Base-by-base conservation (phyloP, 2,329 filamentous ascomycete genomes). In the Stemphylium vesicarium region DNA sequence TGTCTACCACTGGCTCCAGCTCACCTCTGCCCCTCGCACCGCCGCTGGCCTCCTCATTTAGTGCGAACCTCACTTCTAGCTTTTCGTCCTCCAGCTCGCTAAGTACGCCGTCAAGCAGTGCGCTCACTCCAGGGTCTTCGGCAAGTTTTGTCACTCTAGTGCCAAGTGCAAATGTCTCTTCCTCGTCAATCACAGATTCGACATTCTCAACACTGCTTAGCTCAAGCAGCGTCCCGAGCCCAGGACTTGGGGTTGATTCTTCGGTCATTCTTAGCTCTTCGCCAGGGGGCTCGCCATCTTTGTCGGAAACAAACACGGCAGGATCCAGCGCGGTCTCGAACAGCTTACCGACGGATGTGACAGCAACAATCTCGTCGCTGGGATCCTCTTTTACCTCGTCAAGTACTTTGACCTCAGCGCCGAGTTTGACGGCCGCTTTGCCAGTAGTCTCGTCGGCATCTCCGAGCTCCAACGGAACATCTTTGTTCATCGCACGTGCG, bases 401-500 rank as follows among this genome's bases (percentile, higher is more conserved):
- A 37, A 36, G 45, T 12, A 54, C 45, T 12, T 18, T n/a, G 31
- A 43, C 40, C 8, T 46, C 22, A 6, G 6, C 6, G 20, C 20
- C 20, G 8, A 41, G 46, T 2, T 35, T 46, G 46, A 26, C 44
- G 8, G 26, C 20, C 4, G 24, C 18, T 15, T 16, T 44, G 2
- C 24, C 38, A 8, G 5, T 18, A 18, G 33, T 32, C 13, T 40
- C 31, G 2, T 36, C 48, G 2, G 12, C 31, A 1, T 15, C 41
- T 22, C 16, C 49, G 22, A 39, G 35, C 4, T 20, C 42, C 1
- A 53, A 49, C 31, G 45, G 11, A 12, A 57, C 54, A 4, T 47
- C 51, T 9, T 31, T 42, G 36, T 24, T 60, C 4, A 48, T 42
- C 10, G 50, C 43, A 16, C 54, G 56, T 15, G 59, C 50, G 13